A percentile compares a stretch with the other conserved stretches of the same genome.
phyloP scores from a whole-genome alignment of 2,329 filamentous ascomycete species.

The Aquanectria penicillioides region DNA sequence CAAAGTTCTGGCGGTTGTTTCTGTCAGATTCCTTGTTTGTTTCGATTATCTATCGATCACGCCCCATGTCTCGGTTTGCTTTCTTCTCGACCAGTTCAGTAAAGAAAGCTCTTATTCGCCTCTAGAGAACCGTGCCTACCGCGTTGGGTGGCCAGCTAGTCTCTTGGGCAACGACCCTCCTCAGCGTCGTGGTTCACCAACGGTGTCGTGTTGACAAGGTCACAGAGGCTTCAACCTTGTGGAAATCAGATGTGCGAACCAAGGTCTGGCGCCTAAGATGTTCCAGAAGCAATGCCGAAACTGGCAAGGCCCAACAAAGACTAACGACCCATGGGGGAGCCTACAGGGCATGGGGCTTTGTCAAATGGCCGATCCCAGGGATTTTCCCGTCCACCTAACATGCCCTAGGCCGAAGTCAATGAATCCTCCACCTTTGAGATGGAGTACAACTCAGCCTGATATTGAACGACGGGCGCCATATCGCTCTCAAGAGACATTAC shows the following conservation, averaged over 20 bases:
- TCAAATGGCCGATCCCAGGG: constrained; percentile 6
- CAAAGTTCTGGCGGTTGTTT: constrained; percentile 2
- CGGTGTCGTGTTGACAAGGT: background rate
- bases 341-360: constrained; percentile 10
- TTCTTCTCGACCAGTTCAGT: no score
- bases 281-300: constrained; percentile 31
- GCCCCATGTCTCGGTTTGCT: background rate
- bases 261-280: background rate
- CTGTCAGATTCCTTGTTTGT: background rate
- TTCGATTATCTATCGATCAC: background rate
- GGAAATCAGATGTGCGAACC: constrained; percentile 24
- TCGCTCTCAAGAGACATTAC: no score
- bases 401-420: background rate
- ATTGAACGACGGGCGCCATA: no score
- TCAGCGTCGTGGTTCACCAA: background rate
- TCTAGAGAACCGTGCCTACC: background rate
- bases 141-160: no score
- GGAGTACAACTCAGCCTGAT: no score
- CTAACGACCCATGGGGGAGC: constrained; percentile 3
- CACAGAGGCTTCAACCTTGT: background rate
- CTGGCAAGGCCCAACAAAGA: constrained; percentile 20
- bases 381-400: constrained; percentile 17
- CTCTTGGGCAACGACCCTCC: background rate
- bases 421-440: constrained; percentile 7
- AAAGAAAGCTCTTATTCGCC: background rate